phyloP scores from a whole-genome alignment of 805 yeast species.

The Lachancea sp. region DNA sequence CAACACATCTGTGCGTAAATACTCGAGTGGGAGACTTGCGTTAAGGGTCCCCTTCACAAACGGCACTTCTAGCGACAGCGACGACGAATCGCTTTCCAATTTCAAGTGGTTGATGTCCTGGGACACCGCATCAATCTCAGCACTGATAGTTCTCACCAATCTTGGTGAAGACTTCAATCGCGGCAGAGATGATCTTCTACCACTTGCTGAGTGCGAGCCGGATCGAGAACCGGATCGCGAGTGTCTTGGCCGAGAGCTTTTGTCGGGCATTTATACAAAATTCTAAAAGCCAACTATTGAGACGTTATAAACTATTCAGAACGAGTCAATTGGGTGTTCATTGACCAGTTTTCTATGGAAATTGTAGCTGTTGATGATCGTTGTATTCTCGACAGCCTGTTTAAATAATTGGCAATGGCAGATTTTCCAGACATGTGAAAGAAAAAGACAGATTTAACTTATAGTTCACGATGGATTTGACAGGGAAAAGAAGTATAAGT shows the following conservation, averaged over 20 bases:
- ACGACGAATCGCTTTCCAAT: slow-evolving; percentile 1
- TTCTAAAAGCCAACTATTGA: not conserved
- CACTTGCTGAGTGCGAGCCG: slow-evolving; percentile 33
- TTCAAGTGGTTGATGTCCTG: slow-evolving; percentile 2
- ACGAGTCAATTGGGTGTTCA: not conserved
- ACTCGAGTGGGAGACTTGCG: slow-evolving; percentile 72
- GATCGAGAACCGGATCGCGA: slow-evolving; percentile 33
- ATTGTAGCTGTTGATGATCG: not conserved
- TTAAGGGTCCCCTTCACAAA: slow-evolving; percentile 58
- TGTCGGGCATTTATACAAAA: slow-evolving; percentile 3
- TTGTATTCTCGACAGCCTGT: not conserved
- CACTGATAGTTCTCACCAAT: slow-evolving; percentile 25
- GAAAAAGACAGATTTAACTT: not conserved
- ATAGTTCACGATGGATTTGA: no score
- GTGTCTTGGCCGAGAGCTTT: slow-evolving; percentile 1
- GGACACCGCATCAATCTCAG: slow-evolving; percentile 16
- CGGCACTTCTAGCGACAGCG: slow-evolving; percentile 34
- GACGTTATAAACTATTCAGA: not conserved
- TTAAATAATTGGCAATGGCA: not conserved
- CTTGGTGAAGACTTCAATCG: slow-evolving; percentile 26
- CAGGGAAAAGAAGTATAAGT: not conserved
- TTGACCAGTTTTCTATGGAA: no score
- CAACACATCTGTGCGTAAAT: slow-evolving; percentile 75
- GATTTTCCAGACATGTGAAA: not conserved
- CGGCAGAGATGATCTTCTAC: slow-evolving; percentile 29